Evolutionary conservation across 2,329 filamentous ascomycete genomes (phyloP).

Genomic region (Ophiostoma novo-ulmi): DNA sequence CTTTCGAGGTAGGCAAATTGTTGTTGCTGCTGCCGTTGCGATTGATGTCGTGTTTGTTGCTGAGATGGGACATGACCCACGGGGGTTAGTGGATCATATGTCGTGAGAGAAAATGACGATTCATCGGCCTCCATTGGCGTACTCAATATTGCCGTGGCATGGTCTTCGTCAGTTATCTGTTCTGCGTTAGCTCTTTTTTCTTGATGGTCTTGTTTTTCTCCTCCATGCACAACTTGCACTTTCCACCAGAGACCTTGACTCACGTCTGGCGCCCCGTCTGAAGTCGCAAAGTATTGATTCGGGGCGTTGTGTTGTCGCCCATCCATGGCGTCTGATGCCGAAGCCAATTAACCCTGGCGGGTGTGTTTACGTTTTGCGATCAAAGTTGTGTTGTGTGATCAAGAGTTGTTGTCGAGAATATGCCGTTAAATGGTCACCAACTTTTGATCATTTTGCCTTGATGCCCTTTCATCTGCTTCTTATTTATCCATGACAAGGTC

Average conservation of each 20-base stretch:
- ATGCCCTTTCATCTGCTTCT: constrained; percentile 9
- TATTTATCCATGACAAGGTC: constrained; percentile 16
- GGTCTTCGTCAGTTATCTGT: constrained; percentile 10
- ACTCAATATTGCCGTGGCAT: background rate
- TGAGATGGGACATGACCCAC: background rate
- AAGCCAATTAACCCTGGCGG: background rate
- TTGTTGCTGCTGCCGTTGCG: background rate
- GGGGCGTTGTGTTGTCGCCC: constrained; percentile 17
- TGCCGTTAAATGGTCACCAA: background rate
- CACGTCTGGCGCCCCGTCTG: constrained; percentile 15
- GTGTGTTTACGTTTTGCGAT: background rate
- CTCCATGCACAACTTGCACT: background rate
- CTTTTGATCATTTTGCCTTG: background rate
- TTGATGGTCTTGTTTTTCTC: background rate
- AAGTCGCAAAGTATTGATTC: constrained; percentile 17
- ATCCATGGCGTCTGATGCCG: constrained; percentile 18
- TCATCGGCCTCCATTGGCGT: background rate
- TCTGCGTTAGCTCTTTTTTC: background rate
- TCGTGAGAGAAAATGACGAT: background rate
- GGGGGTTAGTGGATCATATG: background rate
- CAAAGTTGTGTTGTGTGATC: background rate
- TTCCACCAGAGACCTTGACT: background rate
- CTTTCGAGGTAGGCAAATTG: background rate
- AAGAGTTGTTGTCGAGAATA: constrained; percentile 6
- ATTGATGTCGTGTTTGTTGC: background rate